Evolutionary conservation across 805 yeast genomes (phyloP), one percentile per base, ranked within the genome.

Genomic region (Metschnikowia peoriensis): DNA sequence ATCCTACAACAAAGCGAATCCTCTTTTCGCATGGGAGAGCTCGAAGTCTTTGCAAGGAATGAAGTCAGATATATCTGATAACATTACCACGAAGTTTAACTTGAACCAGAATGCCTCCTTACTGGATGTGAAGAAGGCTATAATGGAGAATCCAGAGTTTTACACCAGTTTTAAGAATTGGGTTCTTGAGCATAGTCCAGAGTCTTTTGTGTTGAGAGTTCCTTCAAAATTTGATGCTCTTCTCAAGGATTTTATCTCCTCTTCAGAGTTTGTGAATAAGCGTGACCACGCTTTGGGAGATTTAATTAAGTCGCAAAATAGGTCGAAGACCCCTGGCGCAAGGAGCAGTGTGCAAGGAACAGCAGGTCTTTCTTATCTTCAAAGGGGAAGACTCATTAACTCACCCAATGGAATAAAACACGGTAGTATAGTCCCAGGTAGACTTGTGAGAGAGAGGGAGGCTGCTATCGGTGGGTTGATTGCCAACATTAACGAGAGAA

Each of bases 331-430:
- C 5, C 28, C 41, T 4, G 49, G 56, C 47, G 54, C 60, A 35
- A 55, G 55, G 29, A 35, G 43, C 34, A 66, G 67, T 28, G 66
- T 82, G 44, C 78, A 85, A 49, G 96, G 91, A 34, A 81, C 88
- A 7, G 96, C 87, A 29, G 96, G 96, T 7, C 76, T 89, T 54
- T 79, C 89, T 1, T 89, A 88, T 61, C 75, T 74, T 39, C 78
- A 86, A 55, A 79, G 77, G 52, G 96, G 96, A 7, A 79, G 89
- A 65, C 70, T 89, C 38, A 65, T 73, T 52, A 86, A 83, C 65
- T 75, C 87, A 4, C 94, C 96, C 22, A 82, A 85, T 61, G 96
- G 96, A 46, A 69, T 83, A 27, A 71, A 78, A 44, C 68, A 76
- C 51, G 80, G 78, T 28, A 71, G 71, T 49, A 75, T 85, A 41